Evolutionary conservation across 2,329 filamentous ascomycete genomes (phyloP).

Genomic region (Colletotrichum sp.): DNA sequence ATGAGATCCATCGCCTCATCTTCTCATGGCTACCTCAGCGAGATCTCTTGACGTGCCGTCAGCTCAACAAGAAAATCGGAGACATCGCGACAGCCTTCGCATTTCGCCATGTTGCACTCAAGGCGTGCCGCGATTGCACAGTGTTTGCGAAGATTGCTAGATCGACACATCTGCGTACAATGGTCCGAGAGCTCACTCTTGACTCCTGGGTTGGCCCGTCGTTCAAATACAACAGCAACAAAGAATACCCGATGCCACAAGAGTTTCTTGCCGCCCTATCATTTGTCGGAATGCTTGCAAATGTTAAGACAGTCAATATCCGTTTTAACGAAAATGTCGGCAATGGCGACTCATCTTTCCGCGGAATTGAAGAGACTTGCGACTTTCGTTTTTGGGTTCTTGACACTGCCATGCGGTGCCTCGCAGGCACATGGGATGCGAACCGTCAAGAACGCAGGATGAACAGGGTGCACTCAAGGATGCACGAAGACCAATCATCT

Average conservation of each 20-base stretch:
- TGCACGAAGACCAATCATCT: neutral
- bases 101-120: neutral
- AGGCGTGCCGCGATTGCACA: neutral
- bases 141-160: neutral
- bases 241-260: neutral
- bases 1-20: neutral
- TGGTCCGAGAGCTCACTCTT: neutral
- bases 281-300: neutral
- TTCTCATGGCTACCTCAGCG: neutral
- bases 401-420: neutral
- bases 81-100: neutral
- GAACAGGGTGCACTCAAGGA: neutral
- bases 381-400: neutral
- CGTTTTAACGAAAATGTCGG: neutral
- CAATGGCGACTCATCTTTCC: neutral
- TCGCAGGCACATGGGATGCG: neutral
- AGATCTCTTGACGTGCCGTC: neutral
- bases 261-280: neutral
- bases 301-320: neutral
- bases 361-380: neutral
- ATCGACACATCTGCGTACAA: neutral
- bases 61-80: neutral
- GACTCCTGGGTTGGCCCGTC: neutral
- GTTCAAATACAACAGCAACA: neutral
- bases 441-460: neutral